A percentile compares a stretch with the other conserved stretches of the same genome.
Evolutionary conservation across 345 rosid species (phyloP).

Genomic region (Syzygium grande): DNA sequence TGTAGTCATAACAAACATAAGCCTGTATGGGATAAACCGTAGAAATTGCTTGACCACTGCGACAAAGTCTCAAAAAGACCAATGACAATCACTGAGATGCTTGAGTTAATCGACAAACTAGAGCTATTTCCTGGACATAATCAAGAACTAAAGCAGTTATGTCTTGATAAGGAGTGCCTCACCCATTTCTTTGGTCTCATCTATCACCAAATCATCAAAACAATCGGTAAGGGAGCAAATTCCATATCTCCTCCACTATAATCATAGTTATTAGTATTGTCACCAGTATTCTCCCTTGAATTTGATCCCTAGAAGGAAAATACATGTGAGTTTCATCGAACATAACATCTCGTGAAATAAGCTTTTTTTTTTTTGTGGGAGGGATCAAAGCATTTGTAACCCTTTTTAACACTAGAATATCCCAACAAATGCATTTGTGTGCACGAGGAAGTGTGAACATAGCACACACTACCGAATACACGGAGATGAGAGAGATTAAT

Average conservation of each 20-base stretch:
- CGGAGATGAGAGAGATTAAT: background rate
- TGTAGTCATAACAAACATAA: background rate
- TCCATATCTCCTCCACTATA: background rate
- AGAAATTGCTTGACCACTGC: too few species aligned
- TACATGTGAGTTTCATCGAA: background rate
- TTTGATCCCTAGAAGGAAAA: background rate
- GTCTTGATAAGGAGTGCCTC: too few species aligned
- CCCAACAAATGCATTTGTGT: background rate
- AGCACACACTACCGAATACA: background rate
- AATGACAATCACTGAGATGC: too few species aligned
- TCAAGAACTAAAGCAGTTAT: too few species aligned
- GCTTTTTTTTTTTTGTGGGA: background rate
- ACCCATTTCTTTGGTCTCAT: too few species aligned
- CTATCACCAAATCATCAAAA: too few species aligned
- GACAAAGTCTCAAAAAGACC: too few species aligned
- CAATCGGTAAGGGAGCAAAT: too few species aligned
- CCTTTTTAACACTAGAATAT: background rate
- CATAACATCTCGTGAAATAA: background rate
- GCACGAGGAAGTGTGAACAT: background rate
- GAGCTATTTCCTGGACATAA: too few species aligned
- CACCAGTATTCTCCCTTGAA: background rate
- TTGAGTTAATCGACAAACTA: too few species aligned
- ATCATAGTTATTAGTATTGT: background rate
- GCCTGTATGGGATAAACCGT: too few species aligned
- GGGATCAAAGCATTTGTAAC: background rate